These are phyloP conservation scores for Penicillium verrucosum DNA, from an alignment of 2,329 filamentous ascomycete genomes.

Conservation along the genomic window DNA sequence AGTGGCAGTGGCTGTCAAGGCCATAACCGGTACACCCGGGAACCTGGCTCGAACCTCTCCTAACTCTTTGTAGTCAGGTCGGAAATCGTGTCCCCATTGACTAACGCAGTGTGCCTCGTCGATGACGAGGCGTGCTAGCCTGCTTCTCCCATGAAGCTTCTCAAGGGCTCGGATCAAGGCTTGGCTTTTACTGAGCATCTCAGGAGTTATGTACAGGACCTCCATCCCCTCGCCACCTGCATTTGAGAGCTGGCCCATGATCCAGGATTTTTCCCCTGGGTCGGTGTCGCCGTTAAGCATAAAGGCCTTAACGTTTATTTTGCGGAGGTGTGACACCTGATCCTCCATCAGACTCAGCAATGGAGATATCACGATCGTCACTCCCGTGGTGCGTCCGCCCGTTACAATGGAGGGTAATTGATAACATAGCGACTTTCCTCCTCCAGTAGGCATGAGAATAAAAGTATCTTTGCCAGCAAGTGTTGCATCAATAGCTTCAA, in stretches of 20 bases:
- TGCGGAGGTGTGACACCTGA: constrained; percentile 78
- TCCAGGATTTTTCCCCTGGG: constrained; percentile 58
- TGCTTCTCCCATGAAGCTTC: constrained; percentile 64
- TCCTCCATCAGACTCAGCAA: constrained; percentile 96
- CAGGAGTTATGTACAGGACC: constrained; percentile 90
- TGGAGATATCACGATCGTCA: constrained; percentile 93
- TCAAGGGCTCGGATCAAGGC: constrained; percentile 64
- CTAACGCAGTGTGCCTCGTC: constrained; percentile 99
- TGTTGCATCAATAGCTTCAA: constrained; percentile 94
- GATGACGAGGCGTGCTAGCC: constrained; percentile 87
- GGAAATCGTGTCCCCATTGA: constrained; percentile 98
- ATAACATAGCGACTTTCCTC: constrained; percentile 95
- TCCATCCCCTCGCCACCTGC: constrained; percentile 72
- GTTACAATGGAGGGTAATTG: constrained; percentile 84
- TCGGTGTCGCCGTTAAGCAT: constrained; percentile 76
- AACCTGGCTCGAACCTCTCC: constrained; percentile 71
- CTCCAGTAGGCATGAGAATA: constrained; percentile 95
- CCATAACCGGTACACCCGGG: constrained; percentile 82
- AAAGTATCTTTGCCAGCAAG: constrained; percentile 84
- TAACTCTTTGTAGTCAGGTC: constrained; percentile 88
- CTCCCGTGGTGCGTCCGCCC: constrained; percentile 73
- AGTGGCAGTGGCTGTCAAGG: constrained; percentile 91
- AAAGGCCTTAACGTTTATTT: constrained; percentile 72
- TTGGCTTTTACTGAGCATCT: constrained; percentile 86
- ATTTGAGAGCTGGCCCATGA: constrained; percentile 63